phyloP scores from a whole-genome alignment of 2,329 filamentous ascomycete species.

The Arthrobotrys iridis region DNA sequence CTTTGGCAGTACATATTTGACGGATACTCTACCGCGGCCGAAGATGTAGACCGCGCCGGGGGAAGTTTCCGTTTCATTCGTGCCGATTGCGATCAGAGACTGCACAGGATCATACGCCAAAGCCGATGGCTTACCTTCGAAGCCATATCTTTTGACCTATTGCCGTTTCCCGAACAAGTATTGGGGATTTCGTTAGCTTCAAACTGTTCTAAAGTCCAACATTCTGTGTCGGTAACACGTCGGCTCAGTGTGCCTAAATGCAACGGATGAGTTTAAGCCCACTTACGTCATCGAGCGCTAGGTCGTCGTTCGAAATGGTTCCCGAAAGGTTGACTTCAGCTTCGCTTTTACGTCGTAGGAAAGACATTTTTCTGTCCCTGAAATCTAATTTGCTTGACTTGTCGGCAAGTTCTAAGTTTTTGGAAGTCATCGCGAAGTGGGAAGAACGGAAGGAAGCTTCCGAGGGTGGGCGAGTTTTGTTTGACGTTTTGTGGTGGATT shows the following conservation, averaged over 20 bases:
- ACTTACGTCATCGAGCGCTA: conserved; percentile 53
- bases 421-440: conserved; percentile 17
- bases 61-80: conserved; percentile 78
- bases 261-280: conserved; percentile 4
- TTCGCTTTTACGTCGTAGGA: conserved; percentile 34
- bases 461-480: conserved; percentile 8
- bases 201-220: background rate
- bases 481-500: too few species aligned
- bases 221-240: background rate
- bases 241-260: conserved; percentile 10
- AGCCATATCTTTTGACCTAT: conserved; percentile 55
- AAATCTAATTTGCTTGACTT: conserved; percentile 5
- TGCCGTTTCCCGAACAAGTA: background rate
- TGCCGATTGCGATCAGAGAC: conserved; percentile 90
- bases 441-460: conserved; percentile 14
- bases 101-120: conserved; percentile 93
- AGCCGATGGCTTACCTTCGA: conserved; percentile 70
- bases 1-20: conserved; percentile 75
- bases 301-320: conserved; percentile 25
- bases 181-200: conserved; percentile 25
- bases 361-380: conserved; percentile 36
- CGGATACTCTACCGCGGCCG: conserved; percentile 81
- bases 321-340: conserved; percentile 38
- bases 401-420: conserved; percentile 17
- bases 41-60: conserved; percentile 85